phyloP scores from a whole-genome alignment of 2,329 filamentous ascomycete genomes.

The Fusarium mexicanum region DNA sequence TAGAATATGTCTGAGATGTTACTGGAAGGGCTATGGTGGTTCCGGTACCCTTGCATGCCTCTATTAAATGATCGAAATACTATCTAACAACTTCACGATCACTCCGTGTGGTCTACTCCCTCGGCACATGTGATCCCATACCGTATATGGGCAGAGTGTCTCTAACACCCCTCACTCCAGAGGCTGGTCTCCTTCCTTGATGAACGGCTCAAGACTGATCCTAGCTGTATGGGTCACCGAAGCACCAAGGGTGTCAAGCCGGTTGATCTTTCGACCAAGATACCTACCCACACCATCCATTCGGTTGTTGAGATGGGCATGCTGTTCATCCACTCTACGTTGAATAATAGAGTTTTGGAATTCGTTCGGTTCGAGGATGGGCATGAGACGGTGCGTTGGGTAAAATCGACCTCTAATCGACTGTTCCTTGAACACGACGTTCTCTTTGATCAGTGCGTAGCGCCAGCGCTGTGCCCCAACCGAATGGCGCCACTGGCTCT shows the following conservation, averaged over 20 bases:
- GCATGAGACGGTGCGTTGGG: constrained; percentile 62
- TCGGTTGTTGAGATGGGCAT: constrained; percentile 63
- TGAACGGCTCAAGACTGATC: constrained; percentile 49
- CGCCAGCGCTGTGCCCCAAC: constrained; percentile 49
- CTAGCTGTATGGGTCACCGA: constrained; percentile 51
- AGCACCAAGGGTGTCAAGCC: constrained; percentile 55
- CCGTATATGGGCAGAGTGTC: neutral
- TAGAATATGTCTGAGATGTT: neutral
- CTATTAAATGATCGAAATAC: constrained; percentile 7
- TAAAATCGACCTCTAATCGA: constrained; percentile 67
- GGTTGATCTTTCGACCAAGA: constrained; percentile 53
- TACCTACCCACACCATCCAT: constrained; percentile 54
- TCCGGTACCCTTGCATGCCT: constrained; percentile 1
- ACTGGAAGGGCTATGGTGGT: neutral
- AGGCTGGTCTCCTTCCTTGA: constrained; percentile 47
- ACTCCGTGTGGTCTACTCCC: neutral
- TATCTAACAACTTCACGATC: neutral
- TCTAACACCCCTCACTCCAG: constrained; percentile 13
- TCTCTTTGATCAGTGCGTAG: constrained; percentile 56
- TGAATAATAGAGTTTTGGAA: constrained; percentile 51
- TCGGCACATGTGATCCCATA: constrained; percentile 14
- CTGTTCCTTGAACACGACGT: constrained; percentile 58
- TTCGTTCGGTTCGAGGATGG: constrained; percentile 55
- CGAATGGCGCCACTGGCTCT: constrained; percentile 52
- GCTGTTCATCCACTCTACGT: constrained; percentile 55